These are phyloP conservation scores for Fusarium sp. DNA, from an alignment of 2,329 filamentous ascomycete genomes.

Conservation along the genomic window DNA sequence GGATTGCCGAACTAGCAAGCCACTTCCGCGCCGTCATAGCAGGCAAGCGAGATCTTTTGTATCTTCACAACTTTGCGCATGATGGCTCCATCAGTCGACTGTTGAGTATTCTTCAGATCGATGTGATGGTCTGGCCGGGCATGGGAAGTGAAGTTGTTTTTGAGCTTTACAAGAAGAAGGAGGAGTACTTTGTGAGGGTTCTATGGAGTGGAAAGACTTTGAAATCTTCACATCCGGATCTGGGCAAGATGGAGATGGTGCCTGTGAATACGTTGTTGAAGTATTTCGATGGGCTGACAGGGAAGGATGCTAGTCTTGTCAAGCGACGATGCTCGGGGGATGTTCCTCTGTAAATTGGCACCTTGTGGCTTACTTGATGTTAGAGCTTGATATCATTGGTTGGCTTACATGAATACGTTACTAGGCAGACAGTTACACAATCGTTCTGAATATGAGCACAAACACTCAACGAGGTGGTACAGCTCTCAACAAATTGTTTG, in stretches of 20 bases:
- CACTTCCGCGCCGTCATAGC: slow-evolving; percentile 68
- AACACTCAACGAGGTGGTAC: not conserved
- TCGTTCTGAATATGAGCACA: not conserved
- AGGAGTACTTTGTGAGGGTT: slow-evolving; percentile 68
- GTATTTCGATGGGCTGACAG: slow-evolving; percentile 79
- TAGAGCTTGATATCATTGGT: not conserved
- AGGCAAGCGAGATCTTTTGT: slow-evolving; percentile 57
- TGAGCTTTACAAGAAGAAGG: slow-evolving; percentile 69
- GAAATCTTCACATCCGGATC: slow-evolving; percentile 71
- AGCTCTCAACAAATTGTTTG: not conserved
- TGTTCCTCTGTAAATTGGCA: not conserved
- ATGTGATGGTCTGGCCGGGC: slow-evolving; percentile 83
- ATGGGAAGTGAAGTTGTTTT: slow-evolving; percentile 84
- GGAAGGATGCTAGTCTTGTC: slow-evolving; percentile 59
- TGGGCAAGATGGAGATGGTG: slow-evolving; percentile 79
- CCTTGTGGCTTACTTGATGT: too few relatives aligned
- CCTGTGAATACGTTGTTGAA: slow-evolving; percentile 70
- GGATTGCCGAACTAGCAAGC: slow-evolving; percentile 75
- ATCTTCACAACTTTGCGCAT: slow-evolving; percentile 83
- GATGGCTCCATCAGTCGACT: slow-evolving; percentile 77
- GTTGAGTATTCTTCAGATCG: slow-evolving; percentile 72
- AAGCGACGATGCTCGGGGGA: slow-evolving; percentile 45
- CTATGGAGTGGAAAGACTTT: slow-evolving; percentile 77
- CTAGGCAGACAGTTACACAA: not conserved
- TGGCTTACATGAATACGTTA: not conserved